These are phyloP conservation scores for Candida mesenterica DNA, from an alignment of 1,139 yeast species.

Conservation along the genomic window DNA sequence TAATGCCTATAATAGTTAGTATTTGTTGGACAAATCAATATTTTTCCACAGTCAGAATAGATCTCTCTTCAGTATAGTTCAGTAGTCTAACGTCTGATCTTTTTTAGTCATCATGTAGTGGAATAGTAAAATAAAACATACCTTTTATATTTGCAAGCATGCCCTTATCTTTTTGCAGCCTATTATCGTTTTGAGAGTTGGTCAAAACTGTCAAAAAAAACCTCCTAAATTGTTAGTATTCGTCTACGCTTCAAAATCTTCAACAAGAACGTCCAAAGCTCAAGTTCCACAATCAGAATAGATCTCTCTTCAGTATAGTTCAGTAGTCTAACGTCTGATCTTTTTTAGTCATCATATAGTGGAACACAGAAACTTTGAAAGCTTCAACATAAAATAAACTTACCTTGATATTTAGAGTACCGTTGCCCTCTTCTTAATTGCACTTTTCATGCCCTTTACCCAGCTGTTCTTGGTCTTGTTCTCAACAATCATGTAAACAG, in stretches of 20 bases:
- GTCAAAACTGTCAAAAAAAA: neutral
- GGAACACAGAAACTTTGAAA: neutral
- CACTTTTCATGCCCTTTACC: constrained; percentile 80
- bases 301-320: constrained; percentile 28
- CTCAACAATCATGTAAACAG: constrained; percentile 74
- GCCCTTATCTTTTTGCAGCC: neutral
- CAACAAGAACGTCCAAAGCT: too few species aligned
- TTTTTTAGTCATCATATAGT: constrained; percentile 28
- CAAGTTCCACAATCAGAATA: constrained; percentile 20
- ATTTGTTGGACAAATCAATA: neutral
- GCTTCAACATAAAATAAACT: constrained; percentile 8
- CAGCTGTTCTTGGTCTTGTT: constrained; percentile 68
- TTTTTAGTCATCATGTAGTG: constrained; percentile 27
- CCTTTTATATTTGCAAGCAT: neutral
- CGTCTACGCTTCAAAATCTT: too few species aligned
- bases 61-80: constrained; percentile 27
- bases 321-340: constrained; percentile 35
- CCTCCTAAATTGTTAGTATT: constrained; percentile 1
- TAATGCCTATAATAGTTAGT: constrained; percentile 1
- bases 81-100: constrained; percentile 35
- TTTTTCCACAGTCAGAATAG: constrained; percentile 21
- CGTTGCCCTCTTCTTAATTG: constrained; percentile 53
- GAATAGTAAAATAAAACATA: neutral
- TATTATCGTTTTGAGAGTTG: neutral
- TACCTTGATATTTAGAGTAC: constrained; percentile 11